These are phyloP conservation scores for Russula vinacea DNA, from an alignment of 768 basidiomycete genomes.

Conservation along the genomic window DNA sequence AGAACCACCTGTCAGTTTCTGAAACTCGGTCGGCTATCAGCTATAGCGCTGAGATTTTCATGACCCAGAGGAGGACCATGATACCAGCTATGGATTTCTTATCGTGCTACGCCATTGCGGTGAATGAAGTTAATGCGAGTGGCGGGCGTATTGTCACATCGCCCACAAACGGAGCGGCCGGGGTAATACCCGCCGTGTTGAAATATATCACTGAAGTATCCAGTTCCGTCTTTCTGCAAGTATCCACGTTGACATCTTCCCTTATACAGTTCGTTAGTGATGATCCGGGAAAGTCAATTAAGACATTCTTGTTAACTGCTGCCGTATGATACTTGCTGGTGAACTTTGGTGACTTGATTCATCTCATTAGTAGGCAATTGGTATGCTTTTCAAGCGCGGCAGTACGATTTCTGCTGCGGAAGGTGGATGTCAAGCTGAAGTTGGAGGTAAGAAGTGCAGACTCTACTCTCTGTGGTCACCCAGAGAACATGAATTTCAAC, in stretches of 20 bases:
- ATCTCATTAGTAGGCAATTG: slow-evolving; percentile 57
- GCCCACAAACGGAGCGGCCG: slow-evolving; percentile 90
- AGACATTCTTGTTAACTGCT: slow-evolving; percentile 88
- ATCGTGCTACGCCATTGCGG: slow-evolving; percentile 90
- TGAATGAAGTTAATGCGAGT: slow-evolving; percentile 91
- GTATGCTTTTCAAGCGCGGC: slow-evolving; percentile 97
- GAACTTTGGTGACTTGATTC: slow-evolving; percentile 19
- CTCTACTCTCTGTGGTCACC: background rate
- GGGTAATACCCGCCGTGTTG: slow-evolving; percentile 87
- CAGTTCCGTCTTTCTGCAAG: background rate
- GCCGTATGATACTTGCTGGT: slow-evolving; percentile 50
- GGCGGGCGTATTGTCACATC: slow-evolving; percentile 95
- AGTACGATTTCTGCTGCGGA: slow-evolving; percentile 96
- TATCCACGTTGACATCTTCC: slow-evolving; percentile 6
- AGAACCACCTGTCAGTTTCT: slow-evolving; percentile 68
- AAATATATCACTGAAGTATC: slow-evolving; percentile 82
- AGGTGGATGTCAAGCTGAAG: slow-evolving; percentile 93
- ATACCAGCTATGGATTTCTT: slow-evolving; percentile 94
- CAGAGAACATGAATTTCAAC: background rate
- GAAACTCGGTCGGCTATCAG: background rate
- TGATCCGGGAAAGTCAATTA: slow-evolving; percentile 81
- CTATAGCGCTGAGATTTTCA: slow-evolving; percentile 11
- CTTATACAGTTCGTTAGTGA: slow-evolving; percentile 74
- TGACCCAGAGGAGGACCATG: slow-evolving; percentile 66
- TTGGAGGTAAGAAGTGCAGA: slow-evolving; percentile 59